Conservation (phyloP, 495 filamentous ascomycete species). For the Pyrenopolyporus hunteri region DNA sequence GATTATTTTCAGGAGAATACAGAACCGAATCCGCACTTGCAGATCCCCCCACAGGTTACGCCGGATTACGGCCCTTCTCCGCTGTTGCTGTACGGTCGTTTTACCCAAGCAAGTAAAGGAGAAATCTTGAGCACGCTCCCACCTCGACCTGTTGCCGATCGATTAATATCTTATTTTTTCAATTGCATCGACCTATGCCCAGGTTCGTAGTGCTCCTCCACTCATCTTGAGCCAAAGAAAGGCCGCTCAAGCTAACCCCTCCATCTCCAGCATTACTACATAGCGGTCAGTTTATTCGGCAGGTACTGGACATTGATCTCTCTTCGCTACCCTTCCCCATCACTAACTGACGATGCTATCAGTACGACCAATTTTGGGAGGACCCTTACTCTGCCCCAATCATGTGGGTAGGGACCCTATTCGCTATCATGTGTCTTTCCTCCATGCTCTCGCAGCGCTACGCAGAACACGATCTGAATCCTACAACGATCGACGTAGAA, state of each 20-base stretch:
- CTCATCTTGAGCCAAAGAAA: not conserved
- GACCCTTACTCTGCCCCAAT: conserved; percentile 34
- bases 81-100: conserved; percentile 45
- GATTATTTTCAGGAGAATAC: conserved; percentile 23
- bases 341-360: not conserved
- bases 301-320: conserved; percentile 27
- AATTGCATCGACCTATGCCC: conserved; percentile 40
- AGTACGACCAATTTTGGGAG: conserved; percentile 45
- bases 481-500: not conserved
- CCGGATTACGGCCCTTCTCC: conserved; percentile 29
- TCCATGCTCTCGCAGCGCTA: conserved; percentile 20
- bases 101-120: conserved; percentile 35
- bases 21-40: not conserved
- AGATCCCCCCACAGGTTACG: not conserved
- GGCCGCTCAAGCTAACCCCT: not conserved
- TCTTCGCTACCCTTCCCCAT: not conserved
- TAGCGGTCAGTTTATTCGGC: conserved; percentile 42
- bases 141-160: conserved; percentile 42
- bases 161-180: conserved; percentile 49
- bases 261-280: conserved; percentile 40
- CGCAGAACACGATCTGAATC: not conserved
- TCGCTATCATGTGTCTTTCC: conserved; percentile 41
- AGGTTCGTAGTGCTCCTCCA: conserved; percentile 6
- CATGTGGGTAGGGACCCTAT: conserved; percentile 45
- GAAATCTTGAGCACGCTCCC: conserved; percentile 49